phyloP scores from a whole-genome alignment of 768 basidiomycete genomes.

The Lyophyllum atratum region DNA sequence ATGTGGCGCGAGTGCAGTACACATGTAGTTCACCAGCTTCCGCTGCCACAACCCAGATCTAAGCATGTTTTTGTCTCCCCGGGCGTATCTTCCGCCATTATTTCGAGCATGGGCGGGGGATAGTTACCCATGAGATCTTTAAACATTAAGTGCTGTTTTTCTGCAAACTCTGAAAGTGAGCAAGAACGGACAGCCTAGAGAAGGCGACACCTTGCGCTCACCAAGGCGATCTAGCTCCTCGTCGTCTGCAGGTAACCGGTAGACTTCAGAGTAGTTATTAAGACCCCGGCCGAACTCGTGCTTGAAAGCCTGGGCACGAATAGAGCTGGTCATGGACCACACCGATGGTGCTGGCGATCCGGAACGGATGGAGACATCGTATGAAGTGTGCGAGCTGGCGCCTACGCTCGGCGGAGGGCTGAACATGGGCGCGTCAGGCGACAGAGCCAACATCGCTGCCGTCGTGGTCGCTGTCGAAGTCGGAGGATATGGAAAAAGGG shows the following conservation, averaged over 20 bases:
- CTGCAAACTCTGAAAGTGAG: slow-evolving; percentile 35
- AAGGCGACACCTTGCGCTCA: slow-evolving; percentile 29
- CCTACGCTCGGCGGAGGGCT: slow-evolving; percentile 37
- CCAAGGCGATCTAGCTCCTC: slow-evolving; percentile 73
- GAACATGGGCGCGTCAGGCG: slow-evolving; percentile 40
- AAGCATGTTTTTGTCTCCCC: slow-evolving; percentile 64
- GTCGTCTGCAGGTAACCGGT: slow-evolving; percentile 76
- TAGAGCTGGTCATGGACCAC: slow-evolving; percentile 64
- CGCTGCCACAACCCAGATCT: slow-evolving; percentile 81
- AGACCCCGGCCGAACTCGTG: slow-evolving; percentile 70
- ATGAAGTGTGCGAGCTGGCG: slow-evolving; percentile 56
- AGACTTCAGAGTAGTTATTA: slow-evolving; percentile 81
- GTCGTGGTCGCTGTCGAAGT: slow-evolving; percentile 40
- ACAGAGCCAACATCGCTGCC: slow-evolving; percentile 49
- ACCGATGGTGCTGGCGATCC: slow-evolving; percentile 70
- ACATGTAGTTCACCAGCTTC: slow-evolving; percentile 57
- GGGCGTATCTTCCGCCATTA: slow-evolving; percentile 60
- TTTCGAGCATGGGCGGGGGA: slow-evolving; percentile 53
- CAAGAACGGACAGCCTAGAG: not conserved
- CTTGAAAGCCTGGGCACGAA: slow-evolving; percentile 58
- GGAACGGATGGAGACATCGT: slow-evolving; percentile 62
- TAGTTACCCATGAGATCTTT: slow-evolving; percentile 68
- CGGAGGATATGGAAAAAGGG: slow-evolving; percentile 14
- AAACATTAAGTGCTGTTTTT: slow-evolving; percentile 69
- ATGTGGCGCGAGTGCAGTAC: slow-evolving; percentile 1